These are phyloP conservation scores for Rhizopus microsporus DNA, from an alignment of 371 early-diverging fungal species.

Conservation along the genomic window DNA sequence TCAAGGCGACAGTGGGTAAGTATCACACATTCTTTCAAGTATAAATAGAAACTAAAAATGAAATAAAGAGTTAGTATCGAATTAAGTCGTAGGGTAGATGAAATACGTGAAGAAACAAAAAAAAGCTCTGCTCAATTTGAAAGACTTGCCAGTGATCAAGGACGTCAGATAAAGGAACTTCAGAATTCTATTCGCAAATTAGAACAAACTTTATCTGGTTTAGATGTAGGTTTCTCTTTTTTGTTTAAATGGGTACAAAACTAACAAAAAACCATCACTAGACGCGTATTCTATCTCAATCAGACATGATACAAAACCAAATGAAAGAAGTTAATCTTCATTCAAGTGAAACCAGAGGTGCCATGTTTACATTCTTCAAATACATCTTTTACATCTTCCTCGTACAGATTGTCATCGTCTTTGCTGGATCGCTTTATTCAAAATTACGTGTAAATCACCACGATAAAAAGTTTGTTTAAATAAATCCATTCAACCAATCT, in stretches of 20 bases:
- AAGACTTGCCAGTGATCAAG: conserved; percentile 28
- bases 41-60: background rate
- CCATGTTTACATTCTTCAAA: conserved; percentile 37
- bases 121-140: conserved; percentile 10
- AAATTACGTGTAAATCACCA: conserved; percentile 47
- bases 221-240: conserved; percentile 34
- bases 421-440: conserved; percentile 42
- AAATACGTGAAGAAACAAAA: conserved; percentile 17
- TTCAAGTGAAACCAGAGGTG: conserved; percentile 44
- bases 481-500: conserved; percentile 62
- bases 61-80: conserved; percentile 8
- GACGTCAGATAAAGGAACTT: conserved; percentile 28
- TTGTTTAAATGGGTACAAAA: background rate
- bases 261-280: conserved; percentile 1
- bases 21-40: background rate
- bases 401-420: conserved; percentile 39
- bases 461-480: conserved; percentile 45
- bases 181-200: conserved; percentile 25
- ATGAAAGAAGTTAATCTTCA: conserved; percentile 37
- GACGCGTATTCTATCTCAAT: conserved; percentile 31
- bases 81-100: conserved; percentile 14
- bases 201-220: conserved; percentile 22
- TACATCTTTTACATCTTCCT: conserved; percentile 43
- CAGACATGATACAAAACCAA: conserved; percentile 29
- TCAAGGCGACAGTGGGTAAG: conserved; percentile 17